Evolutionary conservation across 2,329 filamentous ascomycete species (phyloP), one percentile per base, ranked within the genome.

Genomic region (Clonostachys solani): DNA sequence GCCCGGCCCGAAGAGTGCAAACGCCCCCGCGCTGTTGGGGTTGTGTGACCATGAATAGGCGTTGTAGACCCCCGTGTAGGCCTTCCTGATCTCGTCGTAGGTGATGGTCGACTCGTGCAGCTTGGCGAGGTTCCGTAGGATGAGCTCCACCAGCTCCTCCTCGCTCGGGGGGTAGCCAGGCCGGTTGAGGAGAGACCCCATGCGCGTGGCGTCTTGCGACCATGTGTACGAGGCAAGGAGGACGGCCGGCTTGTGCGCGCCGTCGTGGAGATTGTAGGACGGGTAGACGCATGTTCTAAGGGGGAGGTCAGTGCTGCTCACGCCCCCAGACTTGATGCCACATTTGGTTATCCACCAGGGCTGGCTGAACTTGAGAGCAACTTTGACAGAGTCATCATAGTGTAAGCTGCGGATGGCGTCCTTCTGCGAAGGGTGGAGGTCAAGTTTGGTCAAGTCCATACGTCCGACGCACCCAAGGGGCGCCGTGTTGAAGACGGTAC

Each of bases 31-130:
- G 1, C 57, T 60, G 9, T 56, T 54, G 0, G 57, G 56, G 35
- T 70, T 66, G 12, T 62, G 58, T 13, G 59, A 61, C 69, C 68
- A 71, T 1, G 63, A 58, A n/a, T 55, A 68, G 0, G 60, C 64
- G 17, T 69, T 62, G n/a, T 69, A 55, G 6, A 17, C 33, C 2
- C 40, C 45, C 1, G 50, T 47, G 1, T 47, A 54, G 9, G 54
- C 35, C 7, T 35, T 12, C 2, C 40, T 46, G 2, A 57, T 47
- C 6, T 47, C 46, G 0, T 56, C 43, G 2, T 49, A 49, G 36
- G 0, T 16, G 12, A 1, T 48, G 12, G 46, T 37, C 23, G 43
- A 3, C 2, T 47, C 42, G 50, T 50, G 53, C 0, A 56, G 43
- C 15, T 47, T 48, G 10, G 18, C 51, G 0, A 56, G 49, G 5